Percentiles rank a stretch among this genome's conserved stretches.
Conservation (phyloP, 1,284 basidiomycete species). For the Malassezia brasiliensis region DNA sequence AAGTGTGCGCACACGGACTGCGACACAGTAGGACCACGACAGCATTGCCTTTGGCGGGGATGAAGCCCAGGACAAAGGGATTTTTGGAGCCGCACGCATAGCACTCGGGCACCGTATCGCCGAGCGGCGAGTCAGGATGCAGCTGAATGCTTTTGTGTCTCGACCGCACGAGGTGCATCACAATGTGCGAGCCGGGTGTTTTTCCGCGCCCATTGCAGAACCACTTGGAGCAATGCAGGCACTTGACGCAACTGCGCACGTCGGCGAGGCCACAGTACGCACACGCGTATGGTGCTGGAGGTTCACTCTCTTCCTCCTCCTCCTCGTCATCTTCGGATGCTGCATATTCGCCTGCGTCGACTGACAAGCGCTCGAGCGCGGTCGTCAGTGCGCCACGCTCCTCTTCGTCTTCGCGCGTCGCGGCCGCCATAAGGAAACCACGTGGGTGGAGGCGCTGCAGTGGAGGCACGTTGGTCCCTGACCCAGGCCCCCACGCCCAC, state of each 20-base stretch:
- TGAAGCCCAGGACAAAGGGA: slow-evolving; percentile 97
- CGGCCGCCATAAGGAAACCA: slow-evolving; percentile 56
- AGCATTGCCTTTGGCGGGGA: slow-evolving; percentile 96
- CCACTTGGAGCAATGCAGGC: slow-evolving; percentile 82
- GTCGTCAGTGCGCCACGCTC: slow-evolving; percentile 45
- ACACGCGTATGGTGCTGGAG: slow-evolving; percentile 19
- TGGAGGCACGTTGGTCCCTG: too few relatives aligned
- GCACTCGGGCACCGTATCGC: slow-evolving; percentile 87
- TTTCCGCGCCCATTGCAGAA: slow-evolving; percentile 99
- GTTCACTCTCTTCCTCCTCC: background rate
- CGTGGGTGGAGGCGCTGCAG: slow-evolving; percentile 3
- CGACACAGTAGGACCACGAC: slow-evolving; percentile 97
- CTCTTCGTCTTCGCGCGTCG: slow-evolving; percentile 54
- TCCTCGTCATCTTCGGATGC: background rate
- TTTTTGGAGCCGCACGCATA: slow-evolving; percentile 99
- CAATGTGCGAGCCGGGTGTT: slow-evolving; percentile 87
- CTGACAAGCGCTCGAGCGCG: background rate
- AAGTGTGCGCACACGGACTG: slow-evolving; percentile 93
- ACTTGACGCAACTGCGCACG: slow-evolving; percentile 92
- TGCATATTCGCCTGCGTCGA: background rate
- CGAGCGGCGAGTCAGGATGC: slow-evolving; percentile 86
- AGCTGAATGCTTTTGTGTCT: slow-evolving; percentile 98
- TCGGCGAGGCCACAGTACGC: slow-evolving; percentile 95
- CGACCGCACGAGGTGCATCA: slow-evolving; percentile 95
- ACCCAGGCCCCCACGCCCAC: too few relatives aligned